phyloP scores from a whole-genome alignment of 768 basidiomycete species.

The Xerocomellus intermedius region DNA sequence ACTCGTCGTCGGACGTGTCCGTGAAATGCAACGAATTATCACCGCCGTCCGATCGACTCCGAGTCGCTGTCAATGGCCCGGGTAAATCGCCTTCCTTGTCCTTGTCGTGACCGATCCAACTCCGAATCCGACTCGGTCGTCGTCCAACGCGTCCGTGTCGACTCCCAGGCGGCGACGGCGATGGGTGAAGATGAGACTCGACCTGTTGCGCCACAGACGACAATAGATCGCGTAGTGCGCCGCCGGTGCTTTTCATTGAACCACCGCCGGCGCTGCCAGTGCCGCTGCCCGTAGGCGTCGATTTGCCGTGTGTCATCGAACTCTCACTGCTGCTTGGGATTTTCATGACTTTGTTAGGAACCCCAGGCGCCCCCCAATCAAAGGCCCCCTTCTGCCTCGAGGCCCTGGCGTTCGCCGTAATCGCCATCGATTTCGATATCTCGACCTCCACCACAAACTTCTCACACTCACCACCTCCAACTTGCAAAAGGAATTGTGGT shows the following conservation, averaged over 20 bases:
- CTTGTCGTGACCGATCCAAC: constrained; percentile 11
- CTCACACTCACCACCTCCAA: background rate
- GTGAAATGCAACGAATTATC: constrained; percentile 19
- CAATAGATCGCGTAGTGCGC: constrained; percentile 17
- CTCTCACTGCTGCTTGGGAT: background rate
- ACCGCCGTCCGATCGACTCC: background rate
- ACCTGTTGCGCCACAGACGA: constrained; percentile 26
- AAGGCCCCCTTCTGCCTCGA: constrained; percentile 9
- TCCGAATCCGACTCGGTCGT: constrained; percentile 16
- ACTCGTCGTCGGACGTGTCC: constrained; percentile 17
- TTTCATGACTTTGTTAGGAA: background rate
- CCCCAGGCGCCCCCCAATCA: background rate
- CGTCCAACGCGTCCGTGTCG: constrained; percentile 4
- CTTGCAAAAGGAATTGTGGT: background rate
- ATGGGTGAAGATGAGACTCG: constrained; percentile 20
- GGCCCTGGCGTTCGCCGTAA: constrained; percentile 4
- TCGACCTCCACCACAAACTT: background rate
- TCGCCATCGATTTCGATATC: background rate
- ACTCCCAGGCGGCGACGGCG: background rate
- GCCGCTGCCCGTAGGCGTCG: background rate
- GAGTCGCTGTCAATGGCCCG: no score
- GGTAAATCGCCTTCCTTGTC: background rate
- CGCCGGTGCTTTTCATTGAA: background rate
- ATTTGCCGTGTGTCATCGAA: background rate
- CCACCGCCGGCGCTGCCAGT: no score